Percentiles rank a stretch among this genome's conserved stretches.
Evolutionary conservation across 805 yeast species (phyloP).

Genomic region (Saccharomycopsis javanensis): DNA sequence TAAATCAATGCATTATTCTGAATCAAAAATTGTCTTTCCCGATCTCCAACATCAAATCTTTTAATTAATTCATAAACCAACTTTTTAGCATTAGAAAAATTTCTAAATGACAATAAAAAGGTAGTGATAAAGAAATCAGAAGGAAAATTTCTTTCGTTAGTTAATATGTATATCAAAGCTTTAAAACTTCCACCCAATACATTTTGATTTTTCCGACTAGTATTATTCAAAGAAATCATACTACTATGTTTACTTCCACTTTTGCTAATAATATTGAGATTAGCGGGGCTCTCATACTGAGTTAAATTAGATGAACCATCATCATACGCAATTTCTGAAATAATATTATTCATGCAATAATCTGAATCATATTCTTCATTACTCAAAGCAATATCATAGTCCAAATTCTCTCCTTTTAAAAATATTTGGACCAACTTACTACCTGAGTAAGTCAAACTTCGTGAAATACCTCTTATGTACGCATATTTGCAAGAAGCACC

Average conservation of each 20-base stretch:
- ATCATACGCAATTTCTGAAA: constrained; percentile 25
- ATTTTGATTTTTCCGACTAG: constrained; percentile 29
- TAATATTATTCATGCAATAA: constrained; percentile 7
- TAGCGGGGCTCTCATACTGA: not conserved
- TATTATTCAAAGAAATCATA: not conserved
- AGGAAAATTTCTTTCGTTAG: constrained; percentile 55
- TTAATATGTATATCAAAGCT: constrained; percentile 53
- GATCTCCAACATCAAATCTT: constrained; percentile 47
- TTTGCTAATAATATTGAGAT: not conserved
- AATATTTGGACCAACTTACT: not conserved
- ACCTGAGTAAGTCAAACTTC: constrained; percentile 22
- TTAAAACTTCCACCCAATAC: constrained; percentile 64
- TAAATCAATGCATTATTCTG: constrained; percentile 7
- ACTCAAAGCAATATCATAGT: constrained; percentile 8
- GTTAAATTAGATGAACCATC: constrained; percentile 15
- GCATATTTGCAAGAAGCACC: constrained; percentile 14
- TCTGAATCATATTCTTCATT: constrained; percentile 18
- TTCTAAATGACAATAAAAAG: constrained; percentile 67
- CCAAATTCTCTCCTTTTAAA: constrained; percentile 4
- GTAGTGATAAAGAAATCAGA: constrained; percentile 62
- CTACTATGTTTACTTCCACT: not conserved
- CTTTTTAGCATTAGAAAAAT: constrained; percentile 57
- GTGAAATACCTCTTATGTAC: constrained; percentile 15
- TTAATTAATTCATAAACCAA: constrained; percentile 57
- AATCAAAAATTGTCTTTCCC: constrained; percentile 15